These are phyloP conservation scores for Phytopythium vexans DNA, from an alignment of 352 stramenopile species.

Conservation along the genomic window DNA sequence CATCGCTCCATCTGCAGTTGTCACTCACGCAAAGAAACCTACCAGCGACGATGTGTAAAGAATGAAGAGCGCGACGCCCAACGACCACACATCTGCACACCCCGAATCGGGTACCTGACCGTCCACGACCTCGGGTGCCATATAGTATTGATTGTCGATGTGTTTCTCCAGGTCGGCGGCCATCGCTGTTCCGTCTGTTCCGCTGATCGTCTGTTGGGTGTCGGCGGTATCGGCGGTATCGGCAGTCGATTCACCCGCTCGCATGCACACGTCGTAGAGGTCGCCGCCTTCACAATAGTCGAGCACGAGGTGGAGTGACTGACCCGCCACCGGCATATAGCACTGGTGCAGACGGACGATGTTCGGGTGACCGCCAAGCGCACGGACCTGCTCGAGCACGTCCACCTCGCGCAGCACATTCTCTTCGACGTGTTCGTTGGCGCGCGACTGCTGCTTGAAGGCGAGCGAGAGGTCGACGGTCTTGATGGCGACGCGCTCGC, in stretches of 20 bases:
- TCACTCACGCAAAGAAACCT: too few species aligned
- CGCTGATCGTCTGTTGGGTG: constrained; percentile 3
- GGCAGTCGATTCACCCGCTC: constrained; percentile 1
- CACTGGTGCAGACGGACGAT: constrained; percentile 68
- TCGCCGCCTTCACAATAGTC: constrained; percentile 78
- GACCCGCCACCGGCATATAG: constrained; percentile 47
- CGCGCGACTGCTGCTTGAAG: constrained; percentile 43
- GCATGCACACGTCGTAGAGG: constrained; percentile 58
- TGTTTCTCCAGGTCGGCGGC: constrained; percentile 18
- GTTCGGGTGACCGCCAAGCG: constrained; percentile 62
- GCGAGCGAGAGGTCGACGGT: constrained; percentile 61
- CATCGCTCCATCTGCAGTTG: too few species aligned
- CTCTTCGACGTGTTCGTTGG: constrained; percentile 55
- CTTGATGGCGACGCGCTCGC: constrained; percentile 66
- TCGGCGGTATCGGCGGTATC: neutral
- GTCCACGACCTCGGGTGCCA: constrained; percentile 93
- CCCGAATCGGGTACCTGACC: constrained; percentile 89
- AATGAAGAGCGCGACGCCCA: constrained; percentile 93
- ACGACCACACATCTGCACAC: constrained; percentile 91
- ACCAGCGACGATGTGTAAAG: constrained; percentile 88
- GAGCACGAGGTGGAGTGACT: constrained; percentile 64
- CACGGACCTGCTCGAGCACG: constrained; percentile 48
- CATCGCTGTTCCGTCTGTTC: constrained; percentile 9
- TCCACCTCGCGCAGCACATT: constrained; percentile 71
- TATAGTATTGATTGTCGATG: constrained; percentile 95